Evolutionary conservation across 2,329 filamentous ascomycete genomes (phyloP).

Genomic region (Aspergillus sp.): DNA sequence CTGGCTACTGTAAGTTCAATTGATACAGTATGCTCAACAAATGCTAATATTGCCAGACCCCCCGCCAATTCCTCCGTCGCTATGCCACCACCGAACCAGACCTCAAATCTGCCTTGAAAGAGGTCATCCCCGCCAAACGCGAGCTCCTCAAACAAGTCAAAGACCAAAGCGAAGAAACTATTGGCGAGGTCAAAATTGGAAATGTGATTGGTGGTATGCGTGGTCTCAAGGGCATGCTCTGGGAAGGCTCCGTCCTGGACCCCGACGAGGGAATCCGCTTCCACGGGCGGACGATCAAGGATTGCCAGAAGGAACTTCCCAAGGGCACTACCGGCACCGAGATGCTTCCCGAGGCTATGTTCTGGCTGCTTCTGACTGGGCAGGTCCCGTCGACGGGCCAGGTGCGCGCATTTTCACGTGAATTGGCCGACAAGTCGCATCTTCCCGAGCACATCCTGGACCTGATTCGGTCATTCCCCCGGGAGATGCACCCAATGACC

Average conservation of each 20-base stretch:
- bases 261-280: conserved; percentile 97
- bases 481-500: conserved; percentile 93
- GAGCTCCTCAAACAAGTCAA: conserved; percentile 94
- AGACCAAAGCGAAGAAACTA: conserved; percentile 68
- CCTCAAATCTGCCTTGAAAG: conserved; percentile 78
- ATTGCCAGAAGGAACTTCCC: conserved; percentile 88
- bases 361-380: conserved; percentile 94
- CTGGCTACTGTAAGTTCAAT: conserved; percentile 27
- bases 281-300: conserved; percentile 95
- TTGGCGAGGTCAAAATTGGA: conserved; percentile 89
- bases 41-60: conserved; percentile 4
- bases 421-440: conserved; percentile 77
- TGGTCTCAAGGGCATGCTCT: conserved; percentile 95
- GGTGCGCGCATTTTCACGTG: conserved; percentile 71
- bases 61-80: conserved; percentile 16
- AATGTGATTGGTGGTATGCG: conserved; percentile 96
- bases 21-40: too few relatives aligned
- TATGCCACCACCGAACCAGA: conserved; percentile 70
- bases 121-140: conserved; percentile 82
- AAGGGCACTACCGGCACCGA: conserved; percentile 85
- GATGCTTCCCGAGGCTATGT: conserved; percentile 99
- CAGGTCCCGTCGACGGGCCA: conserved; percentile 79
- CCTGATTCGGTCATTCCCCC: conserved; percentile 85
- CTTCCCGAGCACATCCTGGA: conserved; percentile 77
- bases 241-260: conserved; percentile 96